These are phyloP conservation scores for Vaccinium darrowii DNA, from an alignment of 148 eudicot species.

Conservation along the genomic window DNA sequence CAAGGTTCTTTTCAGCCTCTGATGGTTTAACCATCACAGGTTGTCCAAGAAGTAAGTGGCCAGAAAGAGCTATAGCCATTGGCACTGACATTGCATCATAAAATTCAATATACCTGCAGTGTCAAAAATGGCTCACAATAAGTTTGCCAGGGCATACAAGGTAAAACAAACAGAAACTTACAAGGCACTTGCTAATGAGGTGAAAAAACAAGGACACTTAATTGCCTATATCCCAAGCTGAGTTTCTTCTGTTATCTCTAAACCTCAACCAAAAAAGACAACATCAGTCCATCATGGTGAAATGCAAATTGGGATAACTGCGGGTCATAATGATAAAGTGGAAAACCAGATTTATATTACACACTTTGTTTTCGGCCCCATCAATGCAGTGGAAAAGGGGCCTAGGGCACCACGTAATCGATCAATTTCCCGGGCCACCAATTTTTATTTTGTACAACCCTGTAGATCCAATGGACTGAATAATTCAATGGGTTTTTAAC, in stretches of 20 bases:
- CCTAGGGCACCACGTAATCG: too few species aligned
- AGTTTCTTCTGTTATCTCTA: conserved; percentile 45
- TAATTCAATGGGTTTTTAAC: too few species aligned
- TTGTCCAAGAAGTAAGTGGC: conserved; percentile 86
- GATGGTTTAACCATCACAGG: conserved; percentile 99
- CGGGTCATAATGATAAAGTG: background rate
- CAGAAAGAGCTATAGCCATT: conserved; percentile 93
- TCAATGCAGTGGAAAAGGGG: too few species aligned
- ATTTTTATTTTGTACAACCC: too few species aligned
- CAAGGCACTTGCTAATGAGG: conserved; percentile 35
- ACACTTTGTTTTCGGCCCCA: too few species aligned
- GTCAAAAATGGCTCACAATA: conserved; percentile 17
- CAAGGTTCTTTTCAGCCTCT: conserved; percentile 99
- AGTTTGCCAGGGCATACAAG: conserved; percentile 21
- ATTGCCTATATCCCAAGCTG: conserved; percentile 41
- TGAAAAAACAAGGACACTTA: conserved; percentile 33
- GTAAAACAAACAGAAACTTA: conserved; percentile 31
- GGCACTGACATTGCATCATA: conserved; percentile 95
- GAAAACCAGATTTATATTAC: background rate
- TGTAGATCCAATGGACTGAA: too few species aligned
- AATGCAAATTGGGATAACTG: background rate
- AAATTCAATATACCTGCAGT: conserved; percentile 86
- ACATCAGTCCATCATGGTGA: conserved; percentile 29
- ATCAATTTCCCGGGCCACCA: too few species aligned
- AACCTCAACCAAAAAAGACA: conserved; percentile 33